Conservation (phyloP, 768 basidiomycete species). For the Royoungia palumana region DNA sequence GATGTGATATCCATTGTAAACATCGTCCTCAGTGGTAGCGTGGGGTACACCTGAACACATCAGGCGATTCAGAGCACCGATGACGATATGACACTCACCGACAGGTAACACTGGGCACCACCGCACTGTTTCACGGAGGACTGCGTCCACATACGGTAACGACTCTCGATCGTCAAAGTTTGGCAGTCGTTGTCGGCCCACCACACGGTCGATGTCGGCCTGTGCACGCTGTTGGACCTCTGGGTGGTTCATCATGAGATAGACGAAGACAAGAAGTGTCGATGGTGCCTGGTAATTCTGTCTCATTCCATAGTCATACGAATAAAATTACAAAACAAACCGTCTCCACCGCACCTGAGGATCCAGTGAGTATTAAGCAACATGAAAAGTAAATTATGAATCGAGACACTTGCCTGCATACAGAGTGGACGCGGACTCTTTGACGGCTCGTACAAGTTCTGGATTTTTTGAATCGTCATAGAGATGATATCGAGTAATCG, state of each 20-base stretch:
- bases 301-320: background rate
- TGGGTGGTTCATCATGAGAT: conserved; percentile 31
- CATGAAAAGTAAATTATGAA: too few relatives aligned
- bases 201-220: conserved; percentile 30
- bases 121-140: conserved; percentile 34
- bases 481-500: conserved; percentile 6
- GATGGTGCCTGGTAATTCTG: conserved; percentile 21
- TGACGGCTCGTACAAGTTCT: conserved; percentile 14
- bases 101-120: conserved; percentile 25
- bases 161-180: conserved; percentile 26
- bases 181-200: conserved; percentile 30
- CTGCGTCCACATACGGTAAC: conserved; percentile 34
- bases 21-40: conserved; percentile 33
- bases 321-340: conserved; percentile 16
- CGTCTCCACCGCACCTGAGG: conserved; percentile 30
- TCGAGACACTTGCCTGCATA: conserved; percentile 16
- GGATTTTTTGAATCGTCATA: conserved; percentile 7
- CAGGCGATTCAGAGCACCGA: background rate
- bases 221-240: conserved; percentile 29
- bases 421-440: conserved; percentile 15
- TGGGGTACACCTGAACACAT: conserved; percentile 39
- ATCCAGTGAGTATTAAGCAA: background rate
- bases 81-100: conserved; percentile 9
- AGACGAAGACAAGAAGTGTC: conserved; percentile 22
- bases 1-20: conserved; percentile 36